Evolutionary conservation across 2,329 filamentous ascomycete genomes (phyloP), one percentile per base, ranked within the genome.

Genomic region (Daldinia sp.): DNA sequence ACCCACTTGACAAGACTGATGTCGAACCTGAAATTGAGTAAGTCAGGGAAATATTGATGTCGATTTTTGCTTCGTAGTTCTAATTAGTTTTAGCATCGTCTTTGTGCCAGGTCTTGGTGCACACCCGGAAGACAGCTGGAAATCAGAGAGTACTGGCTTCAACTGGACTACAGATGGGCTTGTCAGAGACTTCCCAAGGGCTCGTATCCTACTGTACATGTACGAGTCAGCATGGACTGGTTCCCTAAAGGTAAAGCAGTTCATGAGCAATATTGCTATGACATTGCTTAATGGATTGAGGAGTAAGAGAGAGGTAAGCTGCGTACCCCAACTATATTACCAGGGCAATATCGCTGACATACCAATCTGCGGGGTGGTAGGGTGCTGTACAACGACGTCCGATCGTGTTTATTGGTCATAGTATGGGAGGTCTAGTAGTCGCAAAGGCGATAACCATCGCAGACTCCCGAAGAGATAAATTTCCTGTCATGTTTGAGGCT

Each of bases 351-450:
- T 26, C 6, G 33, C 59, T 63, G 28, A 68, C 44, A 23, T 33
- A 33, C 37, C 59, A 18, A 66, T 55, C 33, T 51, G 18, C 18
- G 33, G 44, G 20, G 3, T 30, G 6, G 0, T 57, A 79, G 75
- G 73, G 75, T 33, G 74, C 69, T 37, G 42, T 53, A 42, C 75
- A 74, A 65, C 60, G 76, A 30, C 76, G 80, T 1, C 82, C 82
- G 1, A 81, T 83, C 9, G 78, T 82, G 0, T 81, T 83, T 39
- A 80, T 83, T 13, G 81, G 80, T 0, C 82, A 83, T 41, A 81
- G 80, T 20, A 83, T 83, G 82, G 82, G 82, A 7, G 82, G 82
- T 6, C 73, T 83, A 5, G 81, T 83, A 0, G 77, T 83, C 35
- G 81, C 82, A 10, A 83, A 83, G 69, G 82, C 80, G 13, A 62